Evolutionary conservation across 306 rosid genomes (phyloP).

Genomic region (Ormosia semicastrata): DNA sequence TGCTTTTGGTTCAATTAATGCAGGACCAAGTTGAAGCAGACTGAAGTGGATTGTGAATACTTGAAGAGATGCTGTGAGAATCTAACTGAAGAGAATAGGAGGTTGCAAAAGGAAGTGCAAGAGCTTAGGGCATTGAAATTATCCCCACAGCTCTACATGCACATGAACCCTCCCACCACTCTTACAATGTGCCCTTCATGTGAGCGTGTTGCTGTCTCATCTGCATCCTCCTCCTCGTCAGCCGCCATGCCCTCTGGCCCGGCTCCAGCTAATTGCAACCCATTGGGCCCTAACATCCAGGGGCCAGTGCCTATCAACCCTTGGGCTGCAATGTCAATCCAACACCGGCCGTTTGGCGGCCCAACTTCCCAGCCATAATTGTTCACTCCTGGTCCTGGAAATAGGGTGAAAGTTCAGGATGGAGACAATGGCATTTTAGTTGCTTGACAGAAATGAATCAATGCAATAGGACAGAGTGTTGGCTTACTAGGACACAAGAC

Average conservation of each 20-base stretch:
- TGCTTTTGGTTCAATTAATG: slow-evolving; percentile 11
- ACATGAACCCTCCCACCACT: slow-evolving; percentile 95
- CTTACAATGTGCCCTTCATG: slow-evolving; percentile 98
- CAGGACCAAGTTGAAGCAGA: slow-evolving; percentile 97
- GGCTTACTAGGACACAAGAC: slow-evolving; percentile 27
- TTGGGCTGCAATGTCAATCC: slow-evolving; percentile 58
- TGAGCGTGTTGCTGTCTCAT: slow-evolving; percentile 69
- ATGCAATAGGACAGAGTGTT: not conserved
- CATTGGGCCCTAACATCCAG: slow-evolving; percentile 20
- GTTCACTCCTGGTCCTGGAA: not conserved
- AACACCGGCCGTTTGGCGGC: slow-evolving; percentile 30
- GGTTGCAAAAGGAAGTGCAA: slow-evolving; percentile 87
- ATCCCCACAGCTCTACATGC: slow-evolving; percentile 86
- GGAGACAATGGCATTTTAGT: not conserved
- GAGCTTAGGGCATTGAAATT: slow-evolving; percentile 90
- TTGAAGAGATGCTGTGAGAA: slow-evolving; percentile 84
- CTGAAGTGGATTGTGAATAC: slow-evolving; percentile 92
- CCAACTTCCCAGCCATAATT: slow-evolving; percentile 23
- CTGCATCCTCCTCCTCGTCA: slow-evolving; percentile 46
- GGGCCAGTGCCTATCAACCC: slow-evolving; percentile 55
- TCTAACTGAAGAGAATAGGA: slow-evolving; percentile 76
- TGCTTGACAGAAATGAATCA: slow-evolving; percentile 24
- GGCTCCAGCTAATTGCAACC: slow-evolving; percentile 26
- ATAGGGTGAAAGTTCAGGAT: no score
- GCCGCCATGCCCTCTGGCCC: slow-evolving; percentile 20